Conservation (phyloP, 2,329 filamentous ascomycete species). For the Daldinia sp. region DNA sequence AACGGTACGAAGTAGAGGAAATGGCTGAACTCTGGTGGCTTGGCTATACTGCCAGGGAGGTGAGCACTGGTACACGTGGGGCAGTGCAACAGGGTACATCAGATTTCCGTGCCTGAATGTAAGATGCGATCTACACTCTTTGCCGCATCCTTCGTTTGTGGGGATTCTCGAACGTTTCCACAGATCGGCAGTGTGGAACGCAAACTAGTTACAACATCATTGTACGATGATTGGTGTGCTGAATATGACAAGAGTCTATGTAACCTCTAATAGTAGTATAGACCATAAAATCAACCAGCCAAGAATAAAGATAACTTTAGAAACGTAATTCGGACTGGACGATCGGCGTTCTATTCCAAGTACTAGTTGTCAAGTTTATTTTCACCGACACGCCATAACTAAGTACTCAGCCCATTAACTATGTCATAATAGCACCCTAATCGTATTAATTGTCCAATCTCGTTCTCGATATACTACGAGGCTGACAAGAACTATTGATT, state of each 20-base stretch:
- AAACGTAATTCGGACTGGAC: background rate
- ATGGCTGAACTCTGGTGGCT: too few species aligned
- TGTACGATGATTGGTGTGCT: background rate
- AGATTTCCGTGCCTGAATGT: too few species aligned
- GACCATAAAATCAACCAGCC: background rate
- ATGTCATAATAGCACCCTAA: background rate
- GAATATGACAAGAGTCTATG: background rate
- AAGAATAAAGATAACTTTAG: background rate
- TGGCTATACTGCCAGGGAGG: too few species aligned
- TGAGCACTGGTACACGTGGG: too few species aligned
- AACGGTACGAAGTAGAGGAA: too few species aligned
- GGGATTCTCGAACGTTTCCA: background rate
- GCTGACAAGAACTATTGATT: background rate
- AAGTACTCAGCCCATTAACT: background rate
- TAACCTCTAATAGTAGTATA: background rate
- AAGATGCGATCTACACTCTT: too few species aligned
- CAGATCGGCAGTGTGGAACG: background rate
- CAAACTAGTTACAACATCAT: background rate
- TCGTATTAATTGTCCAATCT: background rate
- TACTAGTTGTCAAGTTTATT: background rate
- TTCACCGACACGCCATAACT: background rate
- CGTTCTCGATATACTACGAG: background rate
- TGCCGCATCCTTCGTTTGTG: too few species aligned
- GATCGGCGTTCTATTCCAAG: background rate
- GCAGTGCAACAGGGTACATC: too few species aligned